Percentiles rank a stretch among this genome's conserved stretches.
Conservation (phyloP, 1,284 basidiomycete genomes). For the Ustilago nuda region DNA sequence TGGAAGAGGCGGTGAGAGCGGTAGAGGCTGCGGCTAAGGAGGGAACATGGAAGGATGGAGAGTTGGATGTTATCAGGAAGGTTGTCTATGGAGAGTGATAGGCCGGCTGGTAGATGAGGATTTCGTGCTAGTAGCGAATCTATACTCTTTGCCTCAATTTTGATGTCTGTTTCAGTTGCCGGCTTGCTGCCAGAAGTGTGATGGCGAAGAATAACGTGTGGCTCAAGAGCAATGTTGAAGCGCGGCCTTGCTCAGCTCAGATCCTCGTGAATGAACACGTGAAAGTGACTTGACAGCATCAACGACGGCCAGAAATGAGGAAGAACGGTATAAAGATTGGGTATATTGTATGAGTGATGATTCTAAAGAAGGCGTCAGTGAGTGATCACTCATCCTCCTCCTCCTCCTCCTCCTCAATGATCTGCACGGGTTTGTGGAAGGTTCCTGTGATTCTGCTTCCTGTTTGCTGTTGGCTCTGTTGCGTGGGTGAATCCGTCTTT, state of each 20-base stretch:
- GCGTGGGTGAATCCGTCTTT: background rate
- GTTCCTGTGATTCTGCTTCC: conserved; percentile 28
- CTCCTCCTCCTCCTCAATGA: conserved; percentile 57
- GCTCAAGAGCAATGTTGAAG: no score
- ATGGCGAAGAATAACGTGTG: no score
- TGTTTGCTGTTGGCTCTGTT: conserved; percentile 11
- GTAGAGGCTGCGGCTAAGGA: conserved; percentile 26
- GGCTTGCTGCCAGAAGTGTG: no score
- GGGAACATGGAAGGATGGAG: conserved; percentile 32
- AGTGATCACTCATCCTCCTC: conserved; percentile 46
- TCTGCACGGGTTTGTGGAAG: conserved; percentile 44
- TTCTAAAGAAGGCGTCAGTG: background rate
- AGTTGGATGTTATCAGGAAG: conserved; percentile 48
- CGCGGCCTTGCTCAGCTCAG: background rate
- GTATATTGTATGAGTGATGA: conserved; percentile 11
- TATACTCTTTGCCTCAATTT: background rate
- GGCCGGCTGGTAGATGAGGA: background rate
- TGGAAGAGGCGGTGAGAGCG: conserved; percentile 58
- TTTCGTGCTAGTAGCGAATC: background rate
- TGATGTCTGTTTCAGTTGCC: background rate
- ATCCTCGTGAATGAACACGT: background rate
- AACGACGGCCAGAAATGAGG: background rate
- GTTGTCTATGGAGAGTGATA: conserved; percentile 63
- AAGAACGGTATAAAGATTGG: background rate
- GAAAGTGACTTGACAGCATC: background rate